These are phyloP conservation scores for Barnettozyma botsteinii DNA, from an alignment of 805 yeast genomes.

Conservation along the genomic window DNA sequence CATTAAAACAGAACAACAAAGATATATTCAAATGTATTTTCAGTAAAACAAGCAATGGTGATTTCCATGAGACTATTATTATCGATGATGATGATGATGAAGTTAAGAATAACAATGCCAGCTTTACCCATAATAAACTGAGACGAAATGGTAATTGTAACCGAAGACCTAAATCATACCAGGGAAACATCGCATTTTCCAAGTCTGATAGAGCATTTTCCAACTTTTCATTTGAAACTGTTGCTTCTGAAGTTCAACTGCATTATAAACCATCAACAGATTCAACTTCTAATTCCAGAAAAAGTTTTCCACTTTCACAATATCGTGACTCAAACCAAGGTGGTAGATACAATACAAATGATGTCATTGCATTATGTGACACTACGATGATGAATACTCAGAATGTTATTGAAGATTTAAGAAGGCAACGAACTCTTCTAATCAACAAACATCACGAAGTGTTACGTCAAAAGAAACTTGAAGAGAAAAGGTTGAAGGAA, in stretches of 20 bases:
- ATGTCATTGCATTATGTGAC: slow-evolving; percentile 23
- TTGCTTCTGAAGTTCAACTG: slow-evolving; percentile 22
- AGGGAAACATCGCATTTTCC: slow-evolving; percentile 1
- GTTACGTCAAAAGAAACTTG: slow-evolving; percentile 12
- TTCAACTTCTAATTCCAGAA: not conserved
- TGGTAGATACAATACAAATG: slow-evolving; percentile 12
- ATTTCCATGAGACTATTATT: slow-evolving; percentile 18
- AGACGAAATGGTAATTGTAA: not conserved
- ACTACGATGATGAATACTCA: slow-evolving; percentile 20
- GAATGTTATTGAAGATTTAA: slow-evolving; percentile 19
- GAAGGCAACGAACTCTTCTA: slow-evolving; percentile 22
- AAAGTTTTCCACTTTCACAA: not conserved
- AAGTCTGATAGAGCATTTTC: slow-evolving; percentile 11
- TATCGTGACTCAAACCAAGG: slow-evolving; percentile 4
- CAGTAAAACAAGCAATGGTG: slow-evolving; percentile 17
- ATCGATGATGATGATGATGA: slow-evolving; percentile 20
- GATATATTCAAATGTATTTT: slow-evolving; percentile 4
- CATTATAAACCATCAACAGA: slow-evolving; percentile 2
- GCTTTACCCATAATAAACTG: not conserved
- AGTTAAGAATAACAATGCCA: not conserved
- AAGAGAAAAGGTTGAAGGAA: slow-evolving; percentile 9
- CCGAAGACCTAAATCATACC: slow-evolving; percentile 13
- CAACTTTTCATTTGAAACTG: slow-evolving; percentile 21
- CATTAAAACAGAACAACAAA: not conserved
- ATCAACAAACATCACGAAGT: slow-evolving; percentile 11